Percentiles rank a stretch among this genome's conserved stretches.
Conservation (phyloP, 148 eudicot species). For the Cornus kousa region DNA sequence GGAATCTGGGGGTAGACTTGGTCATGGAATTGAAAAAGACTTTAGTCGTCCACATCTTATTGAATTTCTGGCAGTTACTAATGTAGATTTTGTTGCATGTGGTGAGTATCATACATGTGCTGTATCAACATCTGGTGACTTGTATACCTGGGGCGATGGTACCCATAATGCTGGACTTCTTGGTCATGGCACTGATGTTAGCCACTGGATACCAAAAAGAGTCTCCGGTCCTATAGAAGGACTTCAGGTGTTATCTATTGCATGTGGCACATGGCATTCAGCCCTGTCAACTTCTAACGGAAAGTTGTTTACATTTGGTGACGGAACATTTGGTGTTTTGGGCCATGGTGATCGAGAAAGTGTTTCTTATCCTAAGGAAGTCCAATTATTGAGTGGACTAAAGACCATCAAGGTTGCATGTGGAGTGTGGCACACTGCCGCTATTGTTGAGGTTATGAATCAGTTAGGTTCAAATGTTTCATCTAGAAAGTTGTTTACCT, state of each 20-base stretch:
- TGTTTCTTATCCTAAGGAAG: conserved; percentile 61
- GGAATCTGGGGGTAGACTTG: conserved; percentile 86
- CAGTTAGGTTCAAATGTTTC: conserved; percentile 29
- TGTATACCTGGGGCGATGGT: conserved; percentile 88
- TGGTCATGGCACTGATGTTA: conserved; percentile 78
- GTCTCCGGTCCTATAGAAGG: conserved; percentile 79
- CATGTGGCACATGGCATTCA: conserved; percentile 89
- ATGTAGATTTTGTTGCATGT: conserved; percentile 73
- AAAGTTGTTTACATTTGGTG: conserved; percentile 77
- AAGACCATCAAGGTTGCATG: conserved; percentile 71
- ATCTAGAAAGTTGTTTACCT: conserved; percentile 75
- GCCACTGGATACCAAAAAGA: conserved; percentile 87
- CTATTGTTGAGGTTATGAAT: conserved; percentile 59
- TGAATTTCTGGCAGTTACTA: conserved; percentile 58
- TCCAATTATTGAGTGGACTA: conserved; percentile 50
- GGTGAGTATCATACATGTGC: conserved; percentile 85
- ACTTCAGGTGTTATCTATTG: conserved; percentile 55
- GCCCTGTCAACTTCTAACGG: conserved; percentile 61
- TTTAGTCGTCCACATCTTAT: conserved; percentile 60
- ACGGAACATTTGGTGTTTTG: conserved; percentile 80
- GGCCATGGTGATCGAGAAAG: conserved; percentile 78
- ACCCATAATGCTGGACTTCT: conserved; percentile 70
- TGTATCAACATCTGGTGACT: conserved; percentile 67
- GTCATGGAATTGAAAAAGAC: conserved; percentile 72
- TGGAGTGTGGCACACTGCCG: conserved; percentile 94